These are phyloP conservation scores for Russula brevipes DNA, from an alignment of 768 basidiomycete species.

Conservation along the genomic window DNA sequence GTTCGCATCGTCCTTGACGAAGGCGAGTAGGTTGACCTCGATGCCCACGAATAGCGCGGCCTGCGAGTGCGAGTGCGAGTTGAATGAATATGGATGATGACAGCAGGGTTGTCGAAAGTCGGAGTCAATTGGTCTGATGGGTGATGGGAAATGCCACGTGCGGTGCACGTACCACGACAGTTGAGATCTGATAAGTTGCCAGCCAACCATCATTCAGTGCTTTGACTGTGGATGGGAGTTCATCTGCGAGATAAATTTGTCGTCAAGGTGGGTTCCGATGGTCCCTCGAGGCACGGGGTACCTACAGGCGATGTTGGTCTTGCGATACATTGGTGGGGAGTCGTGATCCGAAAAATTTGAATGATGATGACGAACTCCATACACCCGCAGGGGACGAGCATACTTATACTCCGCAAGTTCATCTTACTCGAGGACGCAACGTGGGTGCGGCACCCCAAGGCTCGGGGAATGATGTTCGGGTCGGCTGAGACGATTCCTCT, in stretches of 20 bases:
- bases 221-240: conserved; percentile 22
- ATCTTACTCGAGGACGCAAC: conserved; percentile 7
- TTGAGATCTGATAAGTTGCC: conserved; percentile 21
- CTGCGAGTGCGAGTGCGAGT: neutral
- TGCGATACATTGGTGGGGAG: conserved; percentile 6
- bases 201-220: conserved; percentile 23
- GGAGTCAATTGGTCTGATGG: too few species aligned
- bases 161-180: conserved; percentile 9
- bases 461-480: neutral
- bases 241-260: conserved; percentile 1
- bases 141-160: neutral
- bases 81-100: neutral
- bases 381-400: neutral
- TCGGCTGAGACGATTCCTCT: neutral
- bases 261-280: too few species aligned
- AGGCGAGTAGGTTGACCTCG: conserved; percentile 19
- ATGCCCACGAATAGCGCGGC: conserved; percentile 17
- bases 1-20: conserved; percentile 9
- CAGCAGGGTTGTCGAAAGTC: too few species aligned
- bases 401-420: conserved; percentile 7
- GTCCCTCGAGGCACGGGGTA: neutral
- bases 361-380: neutral
- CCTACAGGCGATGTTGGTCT: conserved; percentile 23
- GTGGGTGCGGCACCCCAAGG: neutral
- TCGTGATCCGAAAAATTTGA: neutral